Conservation (phyloP, 768 basidiomycete genomes). For the Termitomyces bulborhizus region DNA sequence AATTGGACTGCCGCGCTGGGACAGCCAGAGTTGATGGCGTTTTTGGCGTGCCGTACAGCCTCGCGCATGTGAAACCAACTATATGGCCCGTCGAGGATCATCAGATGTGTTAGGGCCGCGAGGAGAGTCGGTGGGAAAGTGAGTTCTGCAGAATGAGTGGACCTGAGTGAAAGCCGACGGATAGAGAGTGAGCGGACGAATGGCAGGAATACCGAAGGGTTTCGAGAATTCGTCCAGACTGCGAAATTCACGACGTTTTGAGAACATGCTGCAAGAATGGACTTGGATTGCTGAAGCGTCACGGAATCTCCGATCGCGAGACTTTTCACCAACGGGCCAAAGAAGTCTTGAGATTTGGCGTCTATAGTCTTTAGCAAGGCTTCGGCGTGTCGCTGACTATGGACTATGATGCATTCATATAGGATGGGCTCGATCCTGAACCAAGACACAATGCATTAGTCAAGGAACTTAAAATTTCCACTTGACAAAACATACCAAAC, state of each 20-base stretch:
- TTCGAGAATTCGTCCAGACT: constrained; percentile 12
- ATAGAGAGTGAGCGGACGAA: constrained; percentile 13
- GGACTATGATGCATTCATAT: constrained; percentile 21
- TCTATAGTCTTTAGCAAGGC: constrained; percentile 15
- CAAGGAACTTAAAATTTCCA: neutral
- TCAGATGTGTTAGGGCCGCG: constrained; percentile 19
- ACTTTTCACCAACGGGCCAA: constrained; percentile 5
- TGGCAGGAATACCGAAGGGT: constrained; percentile 15
- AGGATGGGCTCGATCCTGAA: constrained; percentile 22
- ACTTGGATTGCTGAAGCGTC: constrained; percentile 15
- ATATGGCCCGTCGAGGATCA: constrained; percentile 17
- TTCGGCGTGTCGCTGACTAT: constrained; percentile 12
- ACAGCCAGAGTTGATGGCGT: constrained; percentile 2
- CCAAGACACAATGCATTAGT: neutral
- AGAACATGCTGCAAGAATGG: constrained; percentile 14
- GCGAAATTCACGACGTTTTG: constrained; percentile 12
- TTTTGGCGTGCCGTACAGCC: constrained; percentile 10
- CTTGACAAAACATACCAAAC: constrained; percentile 17
- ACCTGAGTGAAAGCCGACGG: constrained; percentile 9
- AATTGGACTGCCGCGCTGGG: constrained; percentile 6
- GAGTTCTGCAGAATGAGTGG: constrained; percentile 13
- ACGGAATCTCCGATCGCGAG: constrained; percentile 14
- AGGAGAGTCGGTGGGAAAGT: constrained; percentile 16
- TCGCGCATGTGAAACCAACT: constrained; percentile 17
- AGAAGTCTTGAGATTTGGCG: constrained; percentile 10